Evolutionary conservation across 2,329 filamentous ascomycete species (phyloP).

Genomic region (Triangularia verruculosa): DNA sequence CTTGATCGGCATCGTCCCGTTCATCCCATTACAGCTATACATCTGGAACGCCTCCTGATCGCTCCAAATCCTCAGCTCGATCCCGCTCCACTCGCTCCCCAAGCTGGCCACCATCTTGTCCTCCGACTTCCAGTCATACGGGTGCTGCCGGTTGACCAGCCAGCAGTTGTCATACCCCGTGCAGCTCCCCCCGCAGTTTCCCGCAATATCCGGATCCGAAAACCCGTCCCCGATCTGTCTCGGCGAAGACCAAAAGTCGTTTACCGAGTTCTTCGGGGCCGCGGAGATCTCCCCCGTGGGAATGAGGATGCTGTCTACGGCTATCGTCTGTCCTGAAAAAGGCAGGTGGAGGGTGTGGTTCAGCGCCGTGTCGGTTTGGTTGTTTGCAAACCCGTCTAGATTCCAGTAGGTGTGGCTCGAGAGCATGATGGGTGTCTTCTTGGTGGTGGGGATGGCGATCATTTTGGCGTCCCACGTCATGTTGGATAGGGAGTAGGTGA

Average conservation of each 20-base stretch:
- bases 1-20: constrained; percentile 69
- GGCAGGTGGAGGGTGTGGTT: constrained; percentile 74
- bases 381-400: constrained; percentile 74
- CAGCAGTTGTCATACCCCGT: constrained; percentile 79
- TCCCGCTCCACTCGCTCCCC: constrained; percentile 73
- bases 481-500: constrained; percentile 67
- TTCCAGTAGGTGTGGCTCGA: constrained; percentile 78
- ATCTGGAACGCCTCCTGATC: constrained; percentile 88
- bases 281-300: constrained; percentile 73
- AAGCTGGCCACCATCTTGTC: constrained; percentile 62
- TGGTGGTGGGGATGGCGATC: constrained; percentile 65
- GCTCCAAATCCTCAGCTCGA: constrained; percentile 74
- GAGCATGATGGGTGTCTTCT: constrained; percentile 81
- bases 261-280: constrained; percentile 64
- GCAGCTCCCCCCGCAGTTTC: constrained; percentile 79
- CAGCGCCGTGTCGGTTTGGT: constrained; percentile 60
- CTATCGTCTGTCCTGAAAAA: constrained; percentile 68
- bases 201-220: constrained; percentile 56
- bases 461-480: constrained; percentile 72
- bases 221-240: constrained; percentile 76
- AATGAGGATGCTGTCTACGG: constrained; percentile 67
- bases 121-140: constrained; percentile 61
- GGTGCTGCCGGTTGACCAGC: constrained; percentile 60
- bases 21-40: constrained; percentile 76
- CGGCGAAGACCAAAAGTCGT: constrained; percentile 78